Base-by-base conservation (phyloP, 2,329 filamentous ascomycete genomes). In the Penicillium sp. region DNA sequence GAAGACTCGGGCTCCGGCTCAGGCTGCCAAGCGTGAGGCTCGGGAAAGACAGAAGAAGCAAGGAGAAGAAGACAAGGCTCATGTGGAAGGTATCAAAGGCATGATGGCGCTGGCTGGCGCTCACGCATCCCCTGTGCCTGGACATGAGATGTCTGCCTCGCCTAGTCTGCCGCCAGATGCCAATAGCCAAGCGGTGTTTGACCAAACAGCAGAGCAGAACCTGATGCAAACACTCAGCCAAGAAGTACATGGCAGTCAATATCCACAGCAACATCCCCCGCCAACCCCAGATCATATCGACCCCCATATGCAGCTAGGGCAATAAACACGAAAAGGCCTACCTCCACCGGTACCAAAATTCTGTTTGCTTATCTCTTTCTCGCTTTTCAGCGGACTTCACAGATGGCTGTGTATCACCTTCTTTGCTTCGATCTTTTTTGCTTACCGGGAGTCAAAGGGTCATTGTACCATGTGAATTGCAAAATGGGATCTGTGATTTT, bases 1-100 rank as follows among this genome's bases (percentile, higher is more conserved):
- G 25, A 91, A 93, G 66, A 94, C 89, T 0, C 74, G 87, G 11
- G 87, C 87, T 0, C 87, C 87, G 0, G 84, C 80, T 2, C 70
- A 73, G 50, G 71, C 70, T 14, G 70, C 69, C n/a, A 73, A 73
- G 49, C 65, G 71, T 10, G 71, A 73, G 54, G 70, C 70, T 7
- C 63, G 67, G n/a, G 70, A 72, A 42, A 60, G 69, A 11, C 67
- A 72, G 43, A 70, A 68, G 50, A 65, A 68, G 40, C 66, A 64
- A 36, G 66, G 64, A 4, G 68, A 71, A 48, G 69, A 72, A 45
- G 70, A 73, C 47, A 71, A 71, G 47, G 69, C 68, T 2, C 68
- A 71, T 36, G 67, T 72, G 8, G 69, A 73, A 50, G 69, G 69
- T 4, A 68, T 72, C 21, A 68, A 71, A 54, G 68, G 67, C 5